Conservation (phyloP, 2,329 filamentous ascomycete species). For the Harringtonia aguacate region DNA sequence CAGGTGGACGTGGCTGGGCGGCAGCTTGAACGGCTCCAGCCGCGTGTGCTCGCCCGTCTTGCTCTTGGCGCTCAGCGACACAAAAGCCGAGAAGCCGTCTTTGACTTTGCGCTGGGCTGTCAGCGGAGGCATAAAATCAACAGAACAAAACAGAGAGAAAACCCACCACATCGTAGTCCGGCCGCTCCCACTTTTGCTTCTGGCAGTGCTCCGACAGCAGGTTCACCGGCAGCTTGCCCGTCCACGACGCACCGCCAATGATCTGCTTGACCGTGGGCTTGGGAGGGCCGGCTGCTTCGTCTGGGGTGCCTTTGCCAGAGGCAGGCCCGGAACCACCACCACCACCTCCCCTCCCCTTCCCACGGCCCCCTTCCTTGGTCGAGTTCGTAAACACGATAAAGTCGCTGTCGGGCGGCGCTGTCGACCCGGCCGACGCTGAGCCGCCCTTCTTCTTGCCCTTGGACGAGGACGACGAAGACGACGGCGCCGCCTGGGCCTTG, state of each 20-base stretch:
- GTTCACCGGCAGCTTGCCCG: slow-evolving; percentile 90
- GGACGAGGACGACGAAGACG: background rate
- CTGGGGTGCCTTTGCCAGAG: background rate
- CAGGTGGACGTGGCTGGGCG: slow-evolving; percentile 63
- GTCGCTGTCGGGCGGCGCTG: slow-evolving; percentile 33
- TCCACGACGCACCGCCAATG: slow-evolving; percentile 94
- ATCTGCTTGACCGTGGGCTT: slow-evolving; percentile 64
- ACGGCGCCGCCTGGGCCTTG: background rate
- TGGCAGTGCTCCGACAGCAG: slow-evolving; percentile 90
- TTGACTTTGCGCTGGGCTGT: slow-evolving; percentile 46
- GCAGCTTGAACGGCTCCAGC: slow-evolving; percentile 74
- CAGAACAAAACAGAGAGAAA: slow-evolving; percentile 2
- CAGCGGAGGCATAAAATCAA: background rate
- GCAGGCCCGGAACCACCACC: background rate
- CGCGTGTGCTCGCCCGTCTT: slow-evolving; percentile 72
- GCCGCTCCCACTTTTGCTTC: slow-evolving; percentile 90
- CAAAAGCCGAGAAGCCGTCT: slow-evolving; percentile 68
- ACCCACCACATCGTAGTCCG: slow-evolving; percentile 72
- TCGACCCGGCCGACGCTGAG: slow-evolving; percentile 7
- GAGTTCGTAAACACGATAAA: slow-evolving; percentile 48
- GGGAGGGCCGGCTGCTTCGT: slow-evolving; percentile 27
- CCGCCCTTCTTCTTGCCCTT: slow-evolving; percentile 8
- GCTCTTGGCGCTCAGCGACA: slow-evolving; percentile 66
- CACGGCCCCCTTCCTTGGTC: slow-evolving; percentile 39
- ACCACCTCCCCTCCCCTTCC: slow-evolving; percentile 17